A percentile compares a stretch with the other conserved stretches of the same genome.
phyloP scores from a whole-genome alignment of 257 asterid species.

The Nicotiana otophora region DNA sequence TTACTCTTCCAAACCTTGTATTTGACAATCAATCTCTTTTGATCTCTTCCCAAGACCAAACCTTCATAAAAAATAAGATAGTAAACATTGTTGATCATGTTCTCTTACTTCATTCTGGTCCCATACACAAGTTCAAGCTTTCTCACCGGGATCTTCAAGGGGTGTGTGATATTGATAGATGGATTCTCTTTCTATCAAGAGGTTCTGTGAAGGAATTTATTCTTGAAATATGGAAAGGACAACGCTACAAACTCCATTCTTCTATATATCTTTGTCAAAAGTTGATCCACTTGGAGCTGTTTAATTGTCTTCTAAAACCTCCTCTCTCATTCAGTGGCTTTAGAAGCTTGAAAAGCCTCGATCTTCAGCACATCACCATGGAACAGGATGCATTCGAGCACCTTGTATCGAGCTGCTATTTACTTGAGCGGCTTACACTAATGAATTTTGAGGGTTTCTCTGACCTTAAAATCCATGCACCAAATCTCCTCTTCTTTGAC shows the following conservation, averaged over 20 bases:
- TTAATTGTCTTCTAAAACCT: constrained; percentile 82
- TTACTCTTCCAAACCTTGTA: constrained; percentile 66
- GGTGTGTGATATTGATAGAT: constrained; percentile 74
- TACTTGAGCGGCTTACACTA: constrained; percentile 79
- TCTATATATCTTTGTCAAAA: constrained; percentile 63
- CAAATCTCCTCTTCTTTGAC: constrained; percentile 87
- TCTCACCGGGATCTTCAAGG: constrained; percentile 96
- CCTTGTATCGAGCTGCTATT: constrained; percentile 65
- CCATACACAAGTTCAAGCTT: constrained; percentile 80
- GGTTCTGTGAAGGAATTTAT: constrained; percentile 66
- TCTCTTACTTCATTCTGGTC: constrained; percentile 76
- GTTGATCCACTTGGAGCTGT: constrained; percentile 79
- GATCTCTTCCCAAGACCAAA: constrained; percentile 72
- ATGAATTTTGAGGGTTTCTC: constrained; percentile 93
- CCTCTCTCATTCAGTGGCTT: constrained; percentile 63
- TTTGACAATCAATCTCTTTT: constrained; percentile 81
- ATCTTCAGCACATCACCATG: constrained; percentile 96
- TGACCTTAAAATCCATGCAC: constrained; percentile 66
- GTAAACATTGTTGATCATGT: constrained; percentile 82
- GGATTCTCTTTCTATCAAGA: constrained; percentile 91
- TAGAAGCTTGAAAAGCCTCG: constrained; percentile 76
- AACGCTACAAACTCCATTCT: constrained; percentile 86
- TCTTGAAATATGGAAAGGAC: constrained; percentile 98
- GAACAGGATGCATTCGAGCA: constrained; percentile 79
- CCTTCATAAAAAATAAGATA: constrained; percentile 58